phyloP scores from a whole-genome alignment of 2,329 filamentous ascomycete genomes.

The Beauveria pseudobassiana region DNA sequence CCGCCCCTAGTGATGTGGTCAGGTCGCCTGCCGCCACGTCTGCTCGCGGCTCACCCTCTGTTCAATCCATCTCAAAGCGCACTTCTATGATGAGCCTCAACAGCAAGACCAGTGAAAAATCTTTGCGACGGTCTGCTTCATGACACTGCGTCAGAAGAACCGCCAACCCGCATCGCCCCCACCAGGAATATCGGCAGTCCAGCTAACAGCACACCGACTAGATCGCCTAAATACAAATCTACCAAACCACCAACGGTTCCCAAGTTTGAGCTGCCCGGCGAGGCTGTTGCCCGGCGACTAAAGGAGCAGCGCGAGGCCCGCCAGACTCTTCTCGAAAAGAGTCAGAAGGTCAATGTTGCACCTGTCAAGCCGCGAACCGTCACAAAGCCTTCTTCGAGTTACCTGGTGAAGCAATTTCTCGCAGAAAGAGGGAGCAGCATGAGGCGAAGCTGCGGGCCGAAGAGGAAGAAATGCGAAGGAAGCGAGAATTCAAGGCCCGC shows the following conservation, averaged over 20 bases:
- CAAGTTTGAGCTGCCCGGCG: constrained; percentile 56
- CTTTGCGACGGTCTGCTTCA: constrained; percentile 34
- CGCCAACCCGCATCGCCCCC: constrained; percentile 5
- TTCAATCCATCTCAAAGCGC: constrained; percentile 18
- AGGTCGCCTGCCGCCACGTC: constrained; percentile 6
- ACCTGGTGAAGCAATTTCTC: constrained; percentile 53
- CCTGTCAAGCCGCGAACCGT: constrained; percentile 40
- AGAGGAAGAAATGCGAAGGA: constrained; percentile 52
- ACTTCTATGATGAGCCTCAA: constrained; percentile 29
- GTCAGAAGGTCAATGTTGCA: constrained; percentile 27
- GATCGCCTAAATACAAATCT: constrained; percentile 33
- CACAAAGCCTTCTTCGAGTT: constrained; percentile 53
- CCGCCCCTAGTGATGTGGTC: constrained; percentile 19
- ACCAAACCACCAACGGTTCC: constrained; percentile 46
- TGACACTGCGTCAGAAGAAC: constrained; percentile 27
- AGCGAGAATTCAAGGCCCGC: constrained; percentile 57
- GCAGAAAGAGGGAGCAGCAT: constrained; percentile 47
- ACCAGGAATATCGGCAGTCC: constrained; percentile 7
- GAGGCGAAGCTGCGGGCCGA: constrained; percentile 47
- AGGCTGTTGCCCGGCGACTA: constrained; percentile 49
- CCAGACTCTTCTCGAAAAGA: constrained; percentile 28
- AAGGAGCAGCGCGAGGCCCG: constrained; percentile 54
- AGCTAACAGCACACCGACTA: not conserved
- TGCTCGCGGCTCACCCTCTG: constrained; percentile 14
- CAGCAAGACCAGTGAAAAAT: constrained; percentile 27